phyloP scores from a whole-genome alignment of 495 filamentous ascomycete genomes.

The Chaetomium cochliodes region DNA sequence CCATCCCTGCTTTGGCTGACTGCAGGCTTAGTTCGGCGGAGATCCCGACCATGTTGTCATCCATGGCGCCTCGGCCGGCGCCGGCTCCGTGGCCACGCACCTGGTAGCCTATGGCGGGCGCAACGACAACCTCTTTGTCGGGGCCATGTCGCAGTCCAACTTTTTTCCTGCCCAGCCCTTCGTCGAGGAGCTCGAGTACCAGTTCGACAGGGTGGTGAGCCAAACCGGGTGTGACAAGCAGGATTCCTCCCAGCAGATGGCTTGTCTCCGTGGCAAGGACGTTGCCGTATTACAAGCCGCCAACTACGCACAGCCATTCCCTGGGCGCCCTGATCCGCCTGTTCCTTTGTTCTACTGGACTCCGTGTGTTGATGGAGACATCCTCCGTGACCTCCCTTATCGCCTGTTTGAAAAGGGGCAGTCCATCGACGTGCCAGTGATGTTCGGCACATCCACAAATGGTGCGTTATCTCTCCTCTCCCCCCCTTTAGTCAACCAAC shows the following conservation, averaged over 20 bases:
- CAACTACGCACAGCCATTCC: conserved; percentile 49
- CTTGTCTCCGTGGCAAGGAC: conserved; percentile 54
- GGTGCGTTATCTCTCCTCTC: conserved; percentile 10
- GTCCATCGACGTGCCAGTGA: conserved; percentile 36
- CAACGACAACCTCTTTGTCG: conserved; percentile 41
- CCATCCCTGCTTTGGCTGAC: not conserved
- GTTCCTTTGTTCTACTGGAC: conserved; percentile 54
- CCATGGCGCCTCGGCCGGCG: conserved; percentile 71
- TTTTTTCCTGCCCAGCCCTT: conserved; percentile 48
- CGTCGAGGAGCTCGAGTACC: conserved; percentile 45
- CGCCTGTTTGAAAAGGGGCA: conserved; percentile 30
- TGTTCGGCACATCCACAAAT: conserved; percentile 49
- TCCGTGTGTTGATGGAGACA: conserved; percentile 62
- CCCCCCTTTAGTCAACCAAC: not conserved
- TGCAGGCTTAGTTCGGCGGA: conserved; percentile 61
- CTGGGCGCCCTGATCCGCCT: conserved; percentile 42
- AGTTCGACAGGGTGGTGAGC: conserved; percentile 37
- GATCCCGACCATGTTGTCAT: conserved; percentile 70
- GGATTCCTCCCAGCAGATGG: conserved; percentile 26
- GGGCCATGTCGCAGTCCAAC: conserved; percentile 43
- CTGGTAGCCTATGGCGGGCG: conserved; percentile 57
- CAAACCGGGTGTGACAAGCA: conserved; percentile 34
- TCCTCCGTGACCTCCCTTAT: conserved; percentile 48
- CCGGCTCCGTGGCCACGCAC: conserved; percentile 63
- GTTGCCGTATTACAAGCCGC: conserved; percentile 52